Percentiles rank a stretch among this genome's conserved stretches.
These are phyloP conservation scores for Globisporangium polare DNA, from an alignment of 352 stramenopile species.

Conservation along the genomic window DNA sequence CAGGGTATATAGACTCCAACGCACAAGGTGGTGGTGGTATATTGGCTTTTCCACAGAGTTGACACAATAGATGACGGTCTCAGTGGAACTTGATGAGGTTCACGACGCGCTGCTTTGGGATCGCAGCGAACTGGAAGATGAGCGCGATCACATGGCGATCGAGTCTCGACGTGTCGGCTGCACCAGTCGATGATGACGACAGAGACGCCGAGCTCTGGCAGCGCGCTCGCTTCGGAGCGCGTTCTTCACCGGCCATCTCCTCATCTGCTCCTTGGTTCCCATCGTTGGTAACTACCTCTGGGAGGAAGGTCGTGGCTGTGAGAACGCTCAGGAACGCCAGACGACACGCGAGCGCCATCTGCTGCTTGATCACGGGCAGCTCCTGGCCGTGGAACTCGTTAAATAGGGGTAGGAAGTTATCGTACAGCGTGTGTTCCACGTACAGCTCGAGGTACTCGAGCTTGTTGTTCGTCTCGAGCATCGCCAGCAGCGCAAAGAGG, in stretches of 20 bases:
- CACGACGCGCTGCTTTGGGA: slow-evolving; percentile 12
- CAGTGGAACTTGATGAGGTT: slow-evolving; percentile 11
- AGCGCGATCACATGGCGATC: slow-evolving; percentile 13
- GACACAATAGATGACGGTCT: not conserved
- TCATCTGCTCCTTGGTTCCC: not conserved
- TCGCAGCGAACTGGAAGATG: slow-evolving; percentile 17
- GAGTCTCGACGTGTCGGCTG: slow-evolving; percentile 8
- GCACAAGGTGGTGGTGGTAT: not conserved
- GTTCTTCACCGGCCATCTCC: not conserved
- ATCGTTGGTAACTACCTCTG: not conserved
- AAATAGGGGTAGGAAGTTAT: slow-evolving; percentile 18
- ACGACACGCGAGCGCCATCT: slow-evolving; percentile 6
- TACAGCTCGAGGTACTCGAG: slow-evolving; percentile 15
- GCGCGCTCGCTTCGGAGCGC: not conserved
- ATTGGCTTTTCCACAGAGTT: not conserved
- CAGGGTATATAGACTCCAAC: not conserved
- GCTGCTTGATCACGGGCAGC: slow-evolving; percentile 7
- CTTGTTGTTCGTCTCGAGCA: slow-evolving; percentile 14
- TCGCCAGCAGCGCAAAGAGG: slow-evolving; percentile 12
- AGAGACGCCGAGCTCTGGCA: slow-evolving; percentile 1
- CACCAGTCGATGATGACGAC: not conserved
- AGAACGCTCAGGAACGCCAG: slow-evolving; percentile 16
- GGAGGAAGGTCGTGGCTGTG: not conserved
- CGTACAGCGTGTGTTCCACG: slow-evolving; percentile 13
- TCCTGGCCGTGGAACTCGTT: slow-evolving; percentile 15